Conservation (phyloP, 1,139 yeast genomes). For the Taphrina sp. region DNA sequence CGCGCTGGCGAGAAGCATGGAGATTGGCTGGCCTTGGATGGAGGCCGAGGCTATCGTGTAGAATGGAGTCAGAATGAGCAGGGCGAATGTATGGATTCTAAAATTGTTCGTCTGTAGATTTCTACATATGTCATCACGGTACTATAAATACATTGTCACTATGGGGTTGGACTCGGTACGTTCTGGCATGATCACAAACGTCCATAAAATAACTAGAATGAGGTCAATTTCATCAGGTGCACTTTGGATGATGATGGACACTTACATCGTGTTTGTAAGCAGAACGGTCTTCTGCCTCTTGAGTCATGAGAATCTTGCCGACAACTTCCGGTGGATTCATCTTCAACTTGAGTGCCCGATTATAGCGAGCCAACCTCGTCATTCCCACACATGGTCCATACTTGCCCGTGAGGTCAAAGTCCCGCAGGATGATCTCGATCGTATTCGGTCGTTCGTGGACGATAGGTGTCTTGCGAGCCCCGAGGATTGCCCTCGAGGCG, state of each 20-base stretch:
- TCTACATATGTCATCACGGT: background rate
- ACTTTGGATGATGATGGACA: too few species aligned
- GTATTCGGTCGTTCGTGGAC: slow-evolving; percentile 36
- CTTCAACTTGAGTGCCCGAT: slow-evolving; percentile 84
- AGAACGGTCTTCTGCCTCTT: slow-evolving; percentile 34
- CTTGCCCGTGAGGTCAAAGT: slow-evolving; percentile 44
- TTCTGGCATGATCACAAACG: background rate
- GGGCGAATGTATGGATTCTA: background rate
- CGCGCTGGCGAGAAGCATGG: slow-evolving; percentile 1
- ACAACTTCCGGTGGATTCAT: slow-evolving; percentile 46
- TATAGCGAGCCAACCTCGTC: slow-evolving; percentile 60
- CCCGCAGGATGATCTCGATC: slow-evolving; percentile 43
- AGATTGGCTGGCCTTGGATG: slow-evolving; percentile 7
- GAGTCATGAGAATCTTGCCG: slow-evolving; percentile 40
- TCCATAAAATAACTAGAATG: slow-evolving; percentile 6
- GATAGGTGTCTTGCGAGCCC: slow-evolving; percentile 14
- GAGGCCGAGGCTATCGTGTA: background rate
- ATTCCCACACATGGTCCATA: slow-evolving; percentile 48
- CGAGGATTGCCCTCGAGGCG: slow-evolving; percentile 4
- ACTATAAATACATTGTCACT: background rate
- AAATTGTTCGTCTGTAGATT: background rate
- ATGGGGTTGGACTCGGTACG: too few species aligned
- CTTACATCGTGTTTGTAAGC: slow-evolving; percentile 10
- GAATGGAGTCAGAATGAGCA: slow-evolving; percentile 2
- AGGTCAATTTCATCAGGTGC: too few species aligned